Conservation (phyloP, 1,284 basidiomycete genomes). For the Irpex lacteus region DNA sequence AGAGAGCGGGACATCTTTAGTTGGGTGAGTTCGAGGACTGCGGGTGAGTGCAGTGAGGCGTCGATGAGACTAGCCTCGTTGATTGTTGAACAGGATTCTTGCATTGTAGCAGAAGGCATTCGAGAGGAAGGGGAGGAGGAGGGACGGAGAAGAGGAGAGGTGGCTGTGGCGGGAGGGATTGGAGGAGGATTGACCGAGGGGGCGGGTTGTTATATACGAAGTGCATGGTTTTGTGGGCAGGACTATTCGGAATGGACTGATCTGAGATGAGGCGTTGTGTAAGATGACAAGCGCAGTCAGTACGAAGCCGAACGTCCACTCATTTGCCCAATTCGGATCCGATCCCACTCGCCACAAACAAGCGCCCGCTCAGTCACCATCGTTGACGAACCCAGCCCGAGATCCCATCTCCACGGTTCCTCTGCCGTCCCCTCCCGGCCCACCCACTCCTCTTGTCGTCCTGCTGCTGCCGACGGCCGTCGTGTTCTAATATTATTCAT, state of each 20-base stretch:
- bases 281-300: not conserved
- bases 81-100: slow-evolving; percentile 30
- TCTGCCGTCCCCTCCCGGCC: not conserved
- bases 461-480: too few relatives aligned
- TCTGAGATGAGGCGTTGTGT: not conserved
- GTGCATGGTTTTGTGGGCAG: not conserved
- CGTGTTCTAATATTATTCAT: too few relatives aligned
- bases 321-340: slow-evolving; percentile 11
- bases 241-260: not conserved
- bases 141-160: slow-evolving; percentile 8
- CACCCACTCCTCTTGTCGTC: too few relatives aligned
- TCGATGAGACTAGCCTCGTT: slow-evolving; percentile 66
- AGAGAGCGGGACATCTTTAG: slow-evolving; percentile 55
- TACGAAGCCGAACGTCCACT: not conserved
- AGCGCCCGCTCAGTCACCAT: slow-evolving; percentile 1
- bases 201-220: slow-evolving; percentile 13
- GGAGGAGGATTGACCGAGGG: not conserved
- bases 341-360: slow-evolving; percentile 8
- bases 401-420: not conserved
- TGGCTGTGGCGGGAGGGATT: slow-evolving; percentile 6
- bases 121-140: slow-evolving; percentile 12
- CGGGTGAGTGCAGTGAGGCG: slow-evolving; percentile 55
- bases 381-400: slow-evolving; percentile 1
- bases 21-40: slow-evolving; percentile 60
- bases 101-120: slow-evolving; percentile 8